phyloP scores from a whole-genome alignment of 1,139 yeast species.

The Hyphopichia wangnamkhiaoensis region DNA sequence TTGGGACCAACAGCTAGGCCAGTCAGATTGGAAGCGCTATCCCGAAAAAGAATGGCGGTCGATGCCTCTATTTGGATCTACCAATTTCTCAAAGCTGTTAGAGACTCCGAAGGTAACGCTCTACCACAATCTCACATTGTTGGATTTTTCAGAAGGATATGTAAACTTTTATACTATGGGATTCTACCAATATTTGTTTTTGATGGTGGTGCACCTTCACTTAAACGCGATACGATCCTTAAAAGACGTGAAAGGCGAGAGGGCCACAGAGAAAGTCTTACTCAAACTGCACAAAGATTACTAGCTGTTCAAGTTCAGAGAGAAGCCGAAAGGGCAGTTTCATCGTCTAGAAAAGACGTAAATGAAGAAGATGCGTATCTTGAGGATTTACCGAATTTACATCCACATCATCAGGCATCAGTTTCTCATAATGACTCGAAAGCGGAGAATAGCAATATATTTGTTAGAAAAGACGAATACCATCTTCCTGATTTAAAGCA shows the following conservation, averaged over 20 bases:
- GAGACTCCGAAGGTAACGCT: constrained; percentile 82
- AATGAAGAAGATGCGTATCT: constrained; percentile 31
- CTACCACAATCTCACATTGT: constrained; percentile 81
- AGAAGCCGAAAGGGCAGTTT: constrained; percentile 33
- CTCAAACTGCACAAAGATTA: constrained; percentile 75
- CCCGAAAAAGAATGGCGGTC: constrained; percentile 79
- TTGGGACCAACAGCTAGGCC: constrained; percentile 91
- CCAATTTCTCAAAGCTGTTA: constrained; percentile 91
- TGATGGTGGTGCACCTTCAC: constrained; percentile 94
- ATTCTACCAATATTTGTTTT: constrained; percentile 92
- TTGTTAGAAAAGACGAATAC: constrained; percentile 68
- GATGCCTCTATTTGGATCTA: constrained; percentile 99
- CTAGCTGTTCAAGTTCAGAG: constrained; percentile 79
- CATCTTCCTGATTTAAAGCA: constrained; percentile 69
- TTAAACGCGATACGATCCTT: constrained; percentile 75
- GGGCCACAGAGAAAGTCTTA: constrained; percentile 70
- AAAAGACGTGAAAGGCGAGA: constrained; percentile 71
- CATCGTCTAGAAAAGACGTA: constrained; percentile 13
- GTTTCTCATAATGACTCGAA: constrained; percentile 7
- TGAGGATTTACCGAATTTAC: constrained; percentile 42
- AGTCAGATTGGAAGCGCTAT: constrained; percentile 79
- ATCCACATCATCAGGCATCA: constrained; percentile 17
- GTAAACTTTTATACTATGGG: constrained; percentile 87
- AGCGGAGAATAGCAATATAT: constrained; percentile 15
- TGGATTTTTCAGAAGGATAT: constrained; percentile 91